Evolutionary conservation across 1,284 basidiomycete species (phyloP).

Genomic region (Cerioporus squamosus): DNA sequence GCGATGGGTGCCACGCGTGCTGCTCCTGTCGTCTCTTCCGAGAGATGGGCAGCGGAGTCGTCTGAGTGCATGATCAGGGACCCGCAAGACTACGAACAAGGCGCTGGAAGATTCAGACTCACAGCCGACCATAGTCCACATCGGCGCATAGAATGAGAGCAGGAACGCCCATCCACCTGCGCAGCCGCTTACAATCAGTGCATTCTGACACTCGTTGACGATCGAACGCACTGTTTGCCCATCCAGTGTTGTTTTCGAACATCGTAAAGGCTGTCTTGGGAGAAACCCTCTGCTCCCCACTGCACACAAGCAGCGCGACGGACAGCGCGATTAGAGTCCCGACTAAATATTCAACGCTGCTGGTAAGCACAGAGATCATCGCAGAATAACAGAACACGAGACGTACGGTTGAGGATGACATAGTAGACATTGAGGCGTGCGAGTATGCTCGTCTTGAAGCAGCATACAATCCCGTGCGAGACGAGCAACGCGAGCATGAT

Average conservation of each 20-base stretch:
- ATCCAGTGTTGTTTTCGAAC: slow-evolving; percentile 77
- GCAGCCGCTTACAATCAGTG: not conserved
- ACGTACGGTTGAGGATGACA: slow-evolving; percentile 61
- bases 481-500: slow-evolving; percentile 68
- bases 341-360: slow-evolving; percentile 16
- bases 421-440: slow-evolving; percentile 74
- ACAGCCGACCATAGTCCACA: slow-evolving; percentile 84
- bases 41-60: slow-evolving; percentile 78
- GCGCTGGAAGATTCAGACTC: slow-evolving; percentile 25
- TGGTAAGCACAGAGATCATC: not conserved
- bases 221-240: slow-evolving; percentile 54
- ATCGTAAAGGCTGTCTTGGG: slow-evolving; percentile 70
- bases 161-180: slow-evolving; percentile 77
- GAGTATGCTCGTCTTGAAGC: slow-evolving; percentile 65
- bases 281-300: slow-evolving; percentile 61
- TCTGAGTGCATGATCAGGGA: slow-evolving; percentile 41
- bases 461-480: slow-evolving; percentile 70
- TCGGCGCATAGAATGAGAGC: slow-evolving; percentile 72
- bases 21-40: slow-evolving; percentile 74
- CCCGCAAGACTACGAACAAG: not conserved
- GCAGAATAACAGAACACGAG: too few relatives aligned
- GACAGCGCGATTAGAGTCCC: slow-evolving; percentile 57
- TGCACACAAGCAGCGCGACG: slow-evolving; percentile 58
- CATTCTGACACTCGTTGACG: not conserved
- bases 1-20: slow-evolving; percentile 76